Evolutionary conservation across 2,329 filamentous ascomycete species (phyloP), one percentile per base, ranked within the genome.

Genomic region (Magnaporthiopsis rhizophila): DNA sequence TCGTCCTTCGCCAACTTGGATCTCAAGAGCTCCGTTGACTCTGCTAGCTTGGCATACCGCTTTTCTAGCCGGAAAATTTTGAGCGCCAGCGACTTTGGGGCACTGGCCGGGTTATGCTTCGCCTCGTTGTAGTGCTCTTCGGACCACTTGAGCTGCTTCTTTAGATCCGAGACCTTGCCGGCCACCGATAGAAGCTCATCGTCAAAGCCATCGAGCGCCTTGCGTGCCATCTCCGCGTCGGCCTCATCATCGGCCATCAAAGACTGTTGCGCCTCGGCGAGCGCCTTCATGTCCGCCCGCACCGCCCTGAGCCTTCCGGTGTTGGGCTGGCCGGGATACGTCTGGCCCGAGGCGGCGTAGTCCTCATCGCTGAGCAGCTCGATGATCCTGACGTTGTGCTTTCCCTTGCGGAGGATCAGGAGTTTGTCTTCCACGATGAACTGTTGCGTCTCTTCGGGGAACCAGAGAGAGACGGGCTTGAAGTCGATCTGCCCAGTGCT

Each of bases 341-440:
- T 74, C 66, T 76, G 65, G 34, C 84, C 84, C 64, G 77, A 80
- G 5, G 68, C 70, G 58, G 74, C 69, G 79, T 82, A 87, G 65
- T 81, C 80, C 60, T 83, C 77, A 70, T 89, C 83, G 66, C 74
- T 76, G 36, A 89, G 76, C 66, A 89, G 77, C 73, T 87, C 78
- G 62, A 89, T 78, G 67, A 88, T 80, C 59, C 85, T 82, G 59
- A 89, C 74, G 67, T 87, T 86, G 74, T 86, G 82, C 76, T 87
- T 88, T 68, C 86, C 86, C 71, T 81, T 85, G 67, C 86, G 83
- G 63, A 89, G 76, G 68, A 89, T 81, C 67, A 89, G 76, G 60
- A 88, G 68, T 67, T 81, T 79, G 65, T 73, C 83, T 66, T 87
- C 83, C 24, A 91, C 81, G 64, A 89, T 76, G 70, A 82, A 89